Evolutionary conservation across 2,329 filamentous ascomycete genomes (phyloP).

Genomic region (Penicillium digitatum): DNA sequence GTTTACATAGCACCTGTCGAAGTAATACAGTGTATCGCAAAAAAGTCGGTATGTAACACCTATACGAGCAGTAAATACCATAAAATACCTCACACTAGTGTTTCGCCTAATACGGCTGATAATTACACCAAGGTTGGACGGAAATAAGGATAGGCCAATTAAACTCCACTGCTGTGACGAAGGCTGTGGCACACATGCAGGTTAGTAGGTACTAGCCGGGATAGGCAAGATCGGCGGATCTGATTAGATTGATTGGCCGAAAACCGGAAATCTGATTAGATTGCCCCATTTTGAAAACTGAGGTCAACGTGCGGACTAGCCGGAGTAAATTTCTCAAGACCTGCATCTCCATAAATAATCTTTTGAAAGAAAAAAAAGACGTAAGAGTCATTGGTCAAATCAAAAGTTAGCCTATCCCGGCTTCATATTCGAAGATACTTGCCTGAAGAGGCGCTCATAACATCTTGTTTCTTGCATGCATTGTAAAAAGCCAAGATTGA

Average conservation of each 20-base stretch:
- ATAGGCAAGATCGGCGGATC: conserved; percentile 18
- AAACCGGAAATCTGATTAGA: conserved; percentile 12
- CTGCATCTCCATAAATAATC: not conserved
- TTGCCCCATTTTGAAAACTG: conserved; percentile 5
- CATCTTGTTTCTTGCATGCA: not conserved
- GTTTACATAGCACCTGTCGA: not conserved
- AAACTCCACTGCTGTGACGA: not conserved
- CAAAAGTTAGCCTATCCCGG: not conserved
- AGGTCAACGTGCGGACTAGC: not conserved
- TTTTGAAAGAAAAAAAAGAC: too few species aligned
- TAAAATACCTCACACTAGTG: too few species aligned
- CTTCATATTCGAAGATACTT: not conserved
- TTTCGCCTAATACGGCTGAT: not conserved
- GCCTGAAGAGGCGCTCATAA: not conserved
- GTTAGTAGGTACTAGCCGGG: not conserved
- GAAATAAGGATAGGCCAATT: not conserved
- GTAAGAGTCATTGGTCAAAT: not conserved
- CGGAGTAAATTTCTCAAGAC: not conserved
- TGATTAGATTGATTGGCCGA: conserved; percentile 24
- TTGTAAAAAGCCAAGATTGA: not conserved
- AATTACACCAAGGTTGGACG: not conserved
- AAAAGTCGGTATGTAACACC: not conserved
- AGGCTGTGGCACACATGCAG: not conserved
- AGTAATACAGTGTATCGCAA: not conserved
- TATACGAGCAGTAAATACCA: not conserved